Evolutionary conservation across 768 basidiomycete genomes (phyloP), one percentile per base, ranked within the genome.

Genomic region (Dendrothele bispora): DNA sequence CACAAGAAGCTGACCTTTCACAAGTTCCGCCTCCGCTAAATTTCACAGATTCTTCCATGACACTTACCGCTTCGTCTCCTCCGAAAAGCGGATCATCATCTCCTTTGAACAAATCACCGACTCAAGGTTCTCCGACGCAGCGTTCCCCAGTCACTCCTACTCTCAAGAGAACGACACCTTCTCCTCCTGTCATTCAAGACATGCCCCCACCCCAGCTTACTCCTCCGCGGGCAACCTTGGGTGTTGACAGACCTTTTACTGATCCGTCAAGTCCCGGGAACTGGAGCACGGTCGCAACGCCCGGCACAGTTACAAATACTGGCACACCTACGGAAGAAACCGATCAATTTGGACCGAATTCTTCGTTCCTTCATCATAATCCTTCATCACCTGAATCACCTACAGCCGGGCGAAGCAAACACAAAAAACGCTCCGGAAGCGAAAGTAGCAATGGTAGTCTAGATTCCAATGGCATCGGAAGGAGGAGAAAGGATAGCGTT

Each of bases 221-320:
- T 26, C 46, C 50, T 17, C 44, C 56, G 7, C 51, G 18, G 11
- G 17, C 32, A 22, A 32, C 45, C 8, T 47, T 54, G 15, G 46
- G 29, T 3, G 20, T 49, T 2, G 24, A 41, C 20, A 17, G 26
- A 5, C 17, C 15, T 18, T 22, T 12, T 5, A 14, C 47, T 8
- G 50, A 43, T 41, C 45, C 50, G 2, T 17, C 12, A 15, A 46
- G 72, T 15, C 80, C 83, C 22, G 83, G 79, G 2, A 73, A 70
- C 34, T 91, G 88, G 89, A 88, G 86, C 54, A 89, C 84, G 0
- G 75, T 78, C 11, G 87, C 88, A 4, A 89, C 89, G 0, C 88
- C 89, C 3, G 89, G 89, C 1, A 69, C 75, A 37, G 71, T 62
- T 8, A 46, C 34, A 18, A 35, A 11, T 21, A 29, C 15, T 26